These are phyloP conservation scores for Harringtonia aguacate DNA, from an alignment of 2,329 filamentous ascomycete genomes.

Conservation along the genomic window DNA sequence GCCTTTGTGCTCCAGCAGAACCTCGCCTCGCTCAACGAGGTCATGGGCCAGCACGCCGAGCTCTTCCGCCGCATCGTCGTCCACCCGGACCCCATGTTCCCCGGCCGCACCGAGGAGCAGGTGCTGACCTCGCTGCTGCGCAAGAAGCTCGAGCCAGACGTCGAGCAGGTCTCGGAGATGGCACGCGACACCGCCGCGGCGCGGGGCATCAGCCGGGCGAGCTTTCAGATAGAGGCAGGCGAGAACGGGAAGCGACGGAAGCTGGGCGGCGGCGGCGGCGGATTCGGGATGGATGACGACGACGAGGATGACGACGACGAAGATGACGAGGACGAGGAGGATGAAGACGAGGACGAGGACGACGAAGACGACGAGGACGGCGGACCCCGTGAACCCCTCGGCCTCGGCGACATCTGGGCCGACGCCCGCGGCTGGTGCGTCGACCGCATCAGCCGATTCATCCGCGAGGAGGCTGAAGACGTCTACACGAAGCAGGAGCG, in stretches of 20 bases:
- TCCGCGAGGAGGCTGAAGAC: constrained; percentile 41
- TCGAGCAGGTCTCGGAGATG: constrained; percentile 61
- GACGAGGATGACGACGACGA: constrained; percentile 13
- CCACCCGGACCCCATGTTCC: constrained; percentile 68
- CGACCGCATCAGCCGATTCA: constrained; percentile 24
- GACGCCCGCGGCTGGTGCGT: constrained; percentile 21
- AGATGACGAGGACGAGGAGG: constrained; percentile 25
- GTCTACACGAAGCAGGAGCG: constrained; percentile 64
- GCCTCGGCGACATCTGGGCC: constrained; percentile 26
- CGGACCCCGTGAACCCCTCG: constrained; percentile 20
- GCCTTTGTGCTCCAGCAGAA: constrained; percentile 61
- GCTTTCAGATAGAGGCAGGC: constrained; percentile 25
- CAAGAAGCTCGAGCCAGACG: constrained; percentile 72
- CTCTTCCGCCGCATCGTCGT: constrained; percentile 61
- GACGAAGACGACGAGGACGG: constrained; percentile 28
- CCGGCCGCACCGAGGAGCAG: constrained; percentile 54
- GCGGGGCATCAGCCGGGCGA: constrained; percentile 18
- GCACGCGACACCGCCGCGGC: constrained; percentile 38
- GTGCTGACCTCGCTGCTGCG: constrained; percentile 62
- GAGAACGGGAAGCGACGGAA: background rate
- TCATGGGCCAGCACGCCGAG: constrained; percentile 53
- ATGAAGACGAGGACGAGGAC: constrained; percentile 22
- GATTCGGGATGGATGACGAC: too few relatives aligned
- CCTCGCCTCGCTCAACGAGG: constrained; percentile 54
- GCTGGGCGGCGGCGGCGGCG: constrained; percentile 28